Percentiles rank a stretch among this genome's conserved stretches.
These are phyloP conservation scores for Fraxinus sp. DNA, from an alignment of 305 asterid genomes.

Conservation along the genomic window DNA sequence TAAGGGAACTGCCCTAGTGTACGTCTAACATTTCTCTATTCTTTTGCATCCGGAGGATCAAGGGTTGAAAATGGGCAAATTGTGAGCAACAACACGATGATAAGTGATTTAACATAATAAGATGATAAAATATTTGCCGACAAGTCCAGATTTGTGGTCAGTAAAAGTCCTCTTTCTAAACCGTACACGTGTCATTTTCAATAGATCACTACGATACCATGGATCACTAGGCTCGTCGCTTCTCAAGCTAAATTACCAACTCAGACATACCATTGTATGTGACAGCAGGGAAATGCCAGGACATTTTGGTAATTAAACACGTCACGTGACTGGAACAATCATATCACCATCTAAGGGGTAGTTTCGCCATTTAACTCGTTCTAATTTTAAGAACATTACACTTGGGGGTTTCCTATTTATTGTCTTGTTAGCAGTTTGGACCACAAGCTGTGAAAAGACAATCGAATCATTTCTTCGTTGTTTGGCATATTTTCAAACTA, in stretches of 20 bases:
- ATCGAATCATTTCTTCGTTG: neutral
- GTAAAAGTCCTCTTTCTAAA: neutral
- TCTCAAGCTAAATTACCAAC: neutral
- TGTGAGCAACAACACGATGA: neutral
- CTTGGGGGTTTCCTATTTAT: neutral
- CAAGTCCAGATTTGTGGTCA: neutral
- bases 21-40: neutral
- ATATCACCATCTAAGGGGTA: neutral
- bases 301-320: neutral
- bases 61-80: neutral
- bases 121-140: neutral
- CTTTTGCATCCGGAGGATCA: neutral
- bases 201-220: neutral
- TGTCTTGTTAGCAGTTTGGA: neutral
- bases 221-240: neutral
- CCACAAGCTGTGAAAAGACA: neutral
- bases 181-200: slow-evolving; percentile 12
- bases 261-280: neutral
- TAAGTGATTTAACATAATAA: too few relatives aligned
- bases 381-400: neutral
- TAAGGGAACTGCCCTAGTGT: too few relatives aligned
- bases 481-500: neutral
- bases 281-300: neutral
- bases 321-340: neutral
- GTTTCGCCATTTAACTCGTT: neutral